Evolutionary conservation across 495 filamentous ascomycete genomes (phyloP).

Genomic region (Xylaria scruposa): DNA sequence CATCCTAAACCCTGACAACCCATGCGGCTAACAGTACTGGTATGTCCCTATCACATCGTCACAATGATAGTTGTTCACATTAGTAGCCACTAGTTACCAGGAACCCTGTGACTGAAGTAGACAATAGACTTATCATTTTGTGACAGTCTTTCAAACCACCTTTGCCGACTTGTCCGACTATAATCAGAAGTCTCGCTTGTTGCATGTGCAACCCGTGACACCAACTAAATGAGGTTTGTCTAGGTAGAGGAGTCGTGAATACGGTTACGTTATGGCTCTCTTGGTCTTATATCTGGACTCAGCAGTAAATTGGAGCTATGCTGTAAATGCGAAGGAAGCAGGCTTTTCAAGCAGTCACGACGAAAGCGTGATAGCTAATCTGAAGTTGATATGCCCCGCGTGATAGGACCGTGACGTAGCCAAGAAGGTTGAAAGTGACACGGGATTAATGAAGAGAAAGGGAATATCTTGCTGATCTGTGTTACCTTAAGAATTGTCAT

Average conservation of each 20-base stretch:
- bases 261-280: background rate
- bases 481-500: background rate
- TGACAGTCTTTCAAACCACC: no score
- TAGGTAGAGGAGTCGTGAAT: background rate
- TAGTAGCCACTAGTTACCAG: no score
- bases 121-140: no score
- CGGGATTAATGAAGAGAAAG: background rate
- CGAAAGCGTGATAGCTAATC: background rate
- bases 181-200: no score
- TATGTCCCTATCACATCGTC: background rate
- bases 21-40: background rate
- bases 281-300: background rate
- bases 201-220: no score
- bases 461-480: background rate
- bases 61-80: background rate
- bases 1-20: background rate
- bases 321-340: background rate
- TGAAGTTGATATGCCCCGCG: conserved; percentile 35
- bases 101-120: no score
- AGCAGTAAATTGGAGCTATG: background rate
- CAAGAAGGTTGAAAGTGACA: background rate
- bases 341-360: background rate
- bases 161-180: no score
- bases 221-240: background rate
- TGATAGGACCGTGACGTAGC: background rate